Evolutionary conservation across 148 eudicot species (phyloP), one percentile per base, ranked within the genome.

Genomic region (Pouteria glomerata): DNA sequence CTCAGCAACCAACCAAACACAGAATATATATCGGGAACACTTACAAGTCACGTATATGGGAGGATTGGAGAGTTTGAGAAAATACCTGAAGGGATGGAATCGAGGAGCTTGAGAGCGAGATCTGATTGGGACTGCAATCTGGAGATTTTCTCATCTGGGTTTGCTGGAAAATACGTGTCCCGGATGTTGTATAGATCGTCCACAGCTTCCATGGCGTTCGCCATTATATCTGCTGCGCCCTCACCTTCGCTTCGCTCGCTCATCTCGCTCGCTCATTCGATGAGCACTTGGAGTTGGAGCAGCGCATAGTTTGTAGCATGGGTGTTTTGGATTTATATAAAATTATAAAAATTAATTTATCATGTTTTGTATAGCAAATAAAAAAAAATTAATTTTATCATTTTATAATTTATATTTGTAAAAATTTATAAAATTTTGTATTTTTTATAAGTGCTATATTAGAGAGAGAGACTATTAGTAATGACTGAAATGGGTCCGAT

Each of bases 71-170:
- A 52, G 50, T 13, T 1, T n/a, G 5, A 34, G 6, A 34, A 23
- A 56, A 51, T 68, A 93, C 98, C 96, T 27, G 80, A 73, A 48
- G 96, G 85, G 30, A 90, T 78, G 23, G 89, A 85, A 74, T 88
- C 87, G 72, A 93, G 94, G 57, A 93, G 66, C 1, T 68, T 69
- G 81, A 90, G 87, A 74, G 94, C 91, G 53, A 55, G 71, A 59
- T 81, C 81, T 63, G 96, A 93, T n/a, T 82, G 57, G 3, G 73
- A 57, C 33, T 78, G 78, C 55, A 93, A 73, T 70, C 63, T 80
- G 53, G 84, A 70, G 57, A 78, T 66, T 87, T 85, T 93, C 37
- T 84, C 87, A 72, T 80, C 83, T 47, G 94, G 89, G 66, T 90
- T 84, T 47, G 56, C 27, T 0, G 94, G 85, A 66, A 81, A 93